These are phyloP conservation scores for Calocybe cyanea DNA, from an alignment of 768 basidiomycete genomes.

Conservation along the genomic window DNA sequence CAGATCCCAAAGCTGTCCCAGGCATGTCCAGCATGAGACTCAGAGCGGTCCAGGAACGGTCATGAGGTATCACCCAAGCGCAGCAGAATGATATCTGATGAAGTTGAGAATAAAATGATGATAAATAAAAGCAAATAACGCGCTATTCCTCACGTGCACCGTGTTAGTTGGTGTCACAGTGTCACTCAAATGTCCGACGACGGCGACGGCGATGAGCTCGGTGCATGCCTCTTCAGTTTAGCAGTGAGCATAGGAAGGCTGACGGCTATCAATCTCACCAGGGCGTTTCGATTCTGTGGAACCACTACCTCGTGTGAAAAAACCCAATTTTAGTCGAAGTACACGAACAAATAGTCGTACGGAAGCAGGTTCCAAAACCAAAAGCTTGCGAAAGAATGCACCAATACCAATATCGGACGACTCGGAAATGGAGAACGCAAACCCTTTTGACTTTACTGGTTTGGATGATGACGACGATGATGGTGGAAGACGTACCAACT, in stretches of 20 bases:
- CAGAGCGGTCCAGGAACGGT: too few relatives aligned
- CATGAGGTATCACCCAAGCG: too few relatives aligned
- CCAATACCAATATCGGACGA: slow-evolving; percentile 5
- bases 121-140: slow-evolving; percentile 8
- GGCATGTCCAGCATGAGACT: too few relatives aligned
- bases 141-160: slow-evolving; percentile 15
- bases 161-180: slow-evolving; percentile 17
- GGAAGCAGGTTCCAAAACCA: slow-evolving; percentile 18
- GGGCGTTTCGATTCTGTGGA: slow-evolving; percentile 15
- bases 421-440: slow-evolving; percentile 18
- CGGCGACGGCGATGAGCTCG: slow-evolving; percentile 16
- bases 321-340: slow-evolving; percentile 1
- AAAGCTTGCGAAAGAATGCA: slow-evolving; percentile 11
- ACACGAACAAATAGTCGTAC: slow-evolving; percentile 11
- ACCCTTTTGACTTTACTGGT: slow-evolving; percentile 9
- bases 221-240: slow-evolving; percentile 7
- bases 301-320: slow-evolving; percentile 8
- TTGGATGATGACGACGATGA: slow-evolving; percentile 5
- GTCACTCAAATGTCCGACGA: slow-evolving; percentile 17
- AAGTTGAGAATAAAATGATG: too few relatives aligned
- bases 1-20: too few relatives aligned
- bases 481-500: background rate
- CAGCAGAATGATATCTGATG: too few relatives aligned
- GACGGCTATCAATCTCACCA: slow-evolving; percentile 5
- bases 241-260: background rate